Percentiles rank a stretch among this genome's conserved stretches.
Evolutionary conservation across 2,329 filamentous ascomycete genomes (phyloP).

Genomic region (Phialophora macrospora): DNA sequence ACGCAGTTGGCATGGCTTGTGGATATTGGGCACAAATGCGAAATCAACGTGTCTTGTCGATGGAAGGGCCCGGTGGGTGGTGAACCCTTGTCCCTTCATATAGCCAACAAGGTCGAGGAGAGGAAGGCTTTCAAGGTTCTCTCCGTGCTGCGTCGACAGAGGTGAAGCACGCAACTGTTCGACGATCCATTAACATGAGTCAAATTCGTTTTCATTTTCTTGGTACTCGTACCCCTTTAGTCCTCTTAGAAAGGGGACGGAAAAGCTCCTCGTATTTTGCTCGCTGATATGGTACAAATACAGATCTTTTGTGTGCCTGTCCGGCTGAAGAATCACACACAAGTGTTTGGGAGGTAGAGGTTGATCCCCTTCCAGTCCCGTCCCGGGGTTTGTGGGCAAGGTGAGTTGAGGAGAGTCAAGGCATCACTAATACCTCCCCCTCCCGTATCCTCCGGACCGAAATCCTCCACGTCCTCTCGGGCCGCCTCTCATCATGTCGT

Average conservation of each 20-base stretch:
- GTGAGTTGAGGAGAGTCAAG: not conserved
- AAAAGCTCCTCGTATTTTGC: not conserved
- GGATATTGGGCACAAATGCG: not conserved
- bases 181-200: not conserved
- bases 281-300: not conserved
- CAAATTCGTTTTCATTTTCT: not conserved
- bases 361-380: not conserved
- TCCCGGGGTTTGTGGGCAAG: not conserved
- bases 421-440: slow-evolving; percentile 31
- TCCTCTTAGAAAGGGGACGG: not conserved
- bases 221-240: not conserved
- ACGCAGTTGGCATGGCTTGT: not conserved
- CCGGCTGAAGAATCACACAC: not conserved
- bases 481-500: slow-evolving; percentile 56
- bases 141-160: not conserved
- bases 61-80: too few relatives aligned
- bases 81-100: not conserved
- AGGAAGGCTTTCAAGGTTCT: not conserved
- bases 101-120: not conserved
- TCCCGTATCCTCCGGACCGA: slow-evolving; percentile 40
- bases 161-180: not conserved
- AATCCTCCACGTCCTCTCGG: slow-evolving; percentile 63
- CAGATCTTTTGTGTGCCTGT: not conserved
- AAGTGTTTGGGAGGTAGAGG: not conserved
- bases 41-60: not conserved